A percentile compares a stretch with the other conserved stretches of the same genome.
Conservation (phyloP, 108 stramenopile species). For the Asterionellopsis glacialis region DNA sequence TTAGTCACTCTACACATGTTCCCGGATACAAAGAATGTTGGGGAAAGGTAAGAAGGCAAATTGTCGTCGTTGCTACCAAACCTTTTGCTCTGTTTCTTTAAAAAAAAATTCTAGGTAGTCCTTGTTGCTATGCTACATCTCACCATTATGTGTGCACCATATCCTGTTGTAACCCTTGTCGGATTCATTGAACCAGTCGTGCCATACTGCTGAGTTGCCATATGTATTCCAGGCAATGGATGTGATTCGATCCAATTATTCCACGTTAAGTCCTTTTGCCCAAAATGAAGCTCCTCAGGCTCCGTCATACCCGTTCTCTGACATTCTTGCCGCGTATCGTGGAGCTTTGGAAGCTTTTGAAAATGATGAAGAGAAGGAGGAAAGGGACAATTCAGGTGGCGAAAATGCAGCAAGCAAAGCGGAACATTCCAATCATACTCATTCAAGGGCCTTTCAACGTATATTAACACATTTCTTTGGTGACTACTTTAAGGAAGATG, state of each 20-base stretch:
- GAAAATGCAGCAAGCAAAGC: neutral
- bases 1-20: slow-evolving; percentile 74
- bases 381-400: slow-evolving; percentile 6
- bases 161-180: too few relatives aligned
- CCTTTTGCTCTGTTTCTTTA: too few relatives aligned
- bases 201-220: slow-evolving; percentile 84
- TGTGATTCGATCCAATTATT: slow-evolving; percentile 55
- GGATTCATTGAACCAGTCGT: slow-evolving; percentile 26
- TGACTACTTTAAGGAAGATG: slow-evolving; percentile 58
- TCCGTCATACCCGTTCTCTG: slow-evolving; percentile 59
- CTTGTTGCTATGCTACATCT: too few relatives aligned
- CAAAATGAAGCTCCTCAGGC: slow-evolving; percentile 50
- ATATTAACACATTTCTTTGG: slow-evolving; percentile 55
- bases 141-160: too few relatives aligned
- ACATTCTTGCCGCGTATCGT: slow-evolving; percentile 45
- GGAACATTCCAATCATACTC: slow-evolving; percentile 9
- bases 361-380: slow-evolving; percentile 14
- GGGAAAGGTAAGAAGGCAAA: slow-evolving; percentile 28
- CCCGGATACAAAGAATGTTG: slow-evolving; percentile 78
- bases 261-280: slow-evolving; percentile 40
- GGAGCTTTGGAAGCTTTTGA: slow-evolving; percentile 29
- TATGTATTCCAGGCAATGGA: slow-evolving; percentile 79
- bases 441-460: slow-evolving; percentile 27
- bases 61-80: too few relatives aligned
- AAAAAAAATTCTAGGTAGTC: too few relatives aligned